Base-by-base conservation (phyloP, 2,329 filamentous ascomycete genomes). In the Hirsutella rhossiliensis region DNA sequence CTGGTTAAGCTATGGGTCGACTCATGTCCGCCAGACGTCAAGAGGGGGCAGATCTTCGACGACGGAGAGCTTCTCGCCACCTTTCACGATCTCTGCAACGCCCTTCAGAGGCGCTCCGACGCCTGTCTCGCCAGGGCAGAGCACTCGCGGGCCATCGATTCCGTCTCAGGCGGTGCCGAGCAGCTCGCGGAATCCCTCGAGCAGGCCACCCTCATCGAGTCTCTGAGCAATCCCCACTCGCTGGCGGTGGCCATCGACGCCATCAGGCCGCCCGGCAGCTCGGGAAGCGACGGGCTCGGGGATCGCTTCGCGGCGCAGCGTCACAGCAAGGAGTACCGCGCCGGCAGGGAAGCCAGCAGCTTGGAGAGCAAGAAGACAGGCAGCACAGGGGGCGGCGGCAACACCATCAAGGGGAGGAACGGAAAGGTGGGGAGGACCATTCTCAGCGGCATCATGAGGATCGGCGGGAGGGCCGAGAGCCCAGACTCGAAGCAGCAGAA, bases 1-100 rank as follows among this genome's bases (percentile, higher is more conserved):
- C 66, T 98, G 17, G 82, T 94, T 19, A 84, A 84, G 54, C 67
- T 92, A 12, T 94, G 86, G 86, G 72, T 84, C 0, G 82, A 87
- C 34, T 60, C 68, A 4, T 68, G 60, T 11, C 63, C 66, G 2
- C 45, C 61, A 1, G 69, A 71, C 15, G 61, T 56, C n/a, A 58
- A 53, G 30, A 55, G 52, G 28, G 41, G 47, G 6, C 47, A 59
- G 2, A 54, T 55, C 3, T 63, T 73, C 15, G 71, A 55, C 4
- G 65, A 74, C n/a, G 71, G 72, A 31, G 75, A 78, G 34, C 61
- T 80, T 2, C 60, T 69, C 29, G 58, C 67, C n/a, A 58, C 67
- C 18, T 80, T 80, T 50, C 70, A 77, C 51, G 62, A 62, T 1
- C 52, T 71, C n/a, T 79, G 75, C 50, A 48, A 66, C 36, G 58